A percentile compares a stretch with the other conserved stretches of the same genome.
These are phyloP conservation scores for Gnomoniopsis sp. DNA, from an alignment of 2,329 filamentous ascomycete genomes.

Conservation along the genomic window DNA sequence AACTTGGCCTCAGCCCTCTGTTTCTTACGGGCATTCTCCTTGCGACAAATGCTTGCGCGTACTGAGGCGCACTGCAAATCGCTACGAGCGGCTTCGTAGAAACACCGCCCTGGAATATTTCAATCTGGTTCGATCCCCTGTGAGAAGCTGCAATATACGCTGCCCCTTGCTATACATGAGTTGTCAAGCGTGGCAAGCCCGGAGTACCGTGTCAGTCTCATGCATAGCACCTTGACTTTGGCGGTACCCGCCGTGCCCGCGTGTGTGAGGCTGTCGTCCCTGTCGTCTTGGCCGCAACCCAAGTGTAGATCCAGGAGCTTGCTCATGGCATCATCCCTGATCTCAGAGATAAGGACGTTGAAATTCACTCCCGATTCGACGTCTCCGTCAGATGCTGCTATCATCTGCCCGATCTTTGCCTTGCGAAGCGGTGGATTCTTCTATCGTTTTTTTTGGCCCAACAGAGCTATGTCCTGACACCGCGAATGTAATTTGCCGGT, in stretches of 20 bases:
- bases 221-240: neutral
- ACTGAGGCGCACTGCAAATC: too few species aligned
- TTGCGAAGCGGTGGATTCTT: neutral
- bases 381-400: neutral
- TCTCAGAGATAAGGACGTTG: neutral
- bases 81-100: too few species aligned
- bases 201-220: neutral
- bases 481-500: too few species aligned
- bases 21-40: too few species aligned
- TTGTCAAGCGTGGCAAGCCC: neutral
- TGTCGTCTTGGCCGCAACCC: neutral
- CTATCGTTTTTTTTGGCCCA: neutral
- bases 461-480: neutral
- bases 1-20: too few species aligned
- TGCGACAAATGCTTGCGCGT: too few species aligned
- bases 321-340: neutral
- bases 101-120: too few species aligned
- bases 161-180: neutral
- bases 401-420: neutral
- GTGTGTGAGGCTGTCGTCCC: neutral
- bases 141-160: neutral
- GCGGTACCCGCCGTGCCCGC: too few species aligned
- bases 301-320: neutral
- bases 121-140: too few species aligned
- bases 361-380: neutral